Percentiles rank a stretch among this genome's conserved stretches.
phyloP scores from a whole-genome alignment of 176 grass and related monocot species.

The Bolboschoenus planiculmis region DNA sequence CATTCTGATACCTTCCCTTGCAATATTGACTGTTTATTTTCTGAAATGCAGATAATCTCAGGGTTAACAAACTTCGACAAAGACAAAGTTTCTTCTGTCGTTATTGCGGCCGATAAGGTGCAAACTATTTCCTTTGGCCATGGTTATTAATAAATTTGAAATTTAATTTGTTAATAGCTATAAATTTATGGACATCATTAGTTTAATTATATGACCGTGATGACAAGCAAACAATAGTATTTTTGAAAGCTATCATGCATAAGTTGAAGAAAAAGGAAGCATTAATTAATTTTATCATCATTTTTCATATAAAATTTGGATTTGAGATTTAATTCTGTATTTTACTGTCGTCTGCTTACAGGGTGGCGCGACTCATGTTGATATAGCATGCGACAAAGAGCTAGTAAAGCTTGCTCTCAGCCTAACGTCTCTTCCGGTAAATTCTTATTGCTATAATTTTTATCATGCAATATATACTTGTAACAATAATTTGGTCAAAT shows the following conservation, averaged over 20 bases:
- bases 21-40: conserved; percentile 6
- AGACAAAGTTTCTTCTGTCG: conserved; percentile 68
- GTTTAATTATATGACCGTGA: not conserved
- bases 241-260: not conserved
- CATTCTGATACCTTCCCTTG: not conserved
- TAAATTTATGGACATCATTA: not conserved
- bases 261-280: not conserved
- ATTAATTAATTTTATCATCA: not conserved
- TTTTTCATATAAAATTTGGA: not conserved
- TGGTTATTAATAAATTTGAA: not conserved
- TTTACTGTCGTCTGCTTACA: conserved; percentile 35
- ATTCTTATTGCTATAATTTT: not conserved
- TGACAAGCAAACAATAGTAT: not conserved
- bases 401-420: conserved; percentile 65
- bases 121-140: not conserved
- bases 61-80: conserved; percentile 81
- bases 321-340: not conserved
- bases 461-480: too few species aligned
- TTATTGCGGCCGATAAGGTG: conserved; percentile 91
- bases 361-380: conserved; percentile 94
- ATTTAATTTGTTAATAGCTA: not conserved
- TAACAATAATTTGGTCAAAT: not conserved
- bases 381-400: conserved; percentile 83
- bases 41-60: conserved; percentile 70
- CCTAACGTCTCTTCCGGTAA: conserved; percentile 85